Base-by-base conservation (phyloP, 345 rosid genomes). In the Ceriops zippeliana region DNA sequence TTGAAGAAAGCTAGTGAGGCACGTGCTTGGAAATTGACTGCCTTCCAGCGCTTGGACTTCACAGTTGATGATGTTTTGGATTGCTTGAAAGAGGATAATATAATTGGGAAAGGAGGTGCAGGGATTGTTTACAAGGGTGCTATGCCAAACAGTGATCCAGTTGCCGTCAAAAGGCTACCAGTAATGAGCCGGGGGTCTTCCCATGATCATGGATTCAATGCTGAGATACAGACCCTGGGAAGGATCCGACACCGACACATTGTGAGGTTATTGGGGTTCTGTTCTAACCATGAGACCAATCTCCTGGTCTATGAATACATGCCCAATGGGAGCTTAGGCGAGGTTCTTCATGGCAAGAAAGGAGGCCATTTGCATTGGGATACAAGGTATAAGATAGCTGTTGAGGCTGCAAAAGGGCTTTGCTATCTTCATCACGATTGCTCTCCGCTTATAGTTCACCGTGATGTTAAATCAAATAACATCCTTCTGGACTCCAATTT, bases 151-250 rank as follows among this genome's bases (percentile, higher is more conserved):
- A 92, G 96, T 13, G 91, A 90, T 72, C 85, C 62, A 3, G 92
- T 92, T 53, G 98, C 98, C 1, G 96, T 92, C 26, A 92, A 92
- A 70, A 79, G 95, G 76, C 82, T 92, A 3, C 88, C 98, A 0
- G 88, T 75, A 2, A 90, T 90, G 87, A 85, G 87, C 42, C 84
- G 98, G 20, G 96, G 97, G 4, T 92, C 96, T 19, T 88, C 96
- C n/a, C 96, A 92, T 24, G 98, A 92, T 70, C 98, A 92, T 30
- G 98, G 98, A 3, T 92, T 92, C 85, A 92, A 92, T 53, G 98
- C 98, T 1, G 98, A 92, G 86, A 92, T 92, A 57, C 98, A 92
- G 66, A 92, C 98, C 4, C 74, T 92, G 71, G 98, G 98, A 11
- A 86, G 86, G 84, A 92, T 92, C 49, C 73, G 98, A 63, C 98